Evolutionary conservation across 1,139 yeast genomes (phyloP), one percentile per base, ranked within the genome.

Genomic region (Insectozyma bohioensis): DNA sequence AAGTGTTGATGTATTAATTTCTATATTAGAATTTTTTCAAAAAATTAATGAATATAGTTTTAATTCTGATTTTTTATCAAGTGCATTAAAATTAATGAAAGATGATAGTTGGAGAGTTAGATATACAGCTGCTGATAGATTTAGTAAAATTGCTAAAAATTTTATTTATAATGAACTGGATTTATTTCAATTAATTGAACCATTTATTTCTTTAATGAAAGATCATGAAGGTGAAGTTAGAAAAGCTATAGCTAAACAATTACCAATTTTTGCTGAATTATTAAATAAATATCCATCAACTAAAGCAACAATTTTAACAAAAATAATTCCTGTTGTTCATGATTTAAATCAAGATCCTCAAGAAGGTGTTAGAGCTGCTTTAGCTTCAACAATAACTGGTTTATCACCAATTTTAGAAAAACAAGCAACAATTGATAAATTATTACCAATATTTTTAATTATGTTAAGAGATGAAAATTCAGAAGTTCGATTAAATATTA

Each of bases 71-170:
- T 68, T 83, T 41, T 69, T 83, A 43, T 67, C 71, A 33, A 72
- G 77, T 40, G 55, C 60, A 41, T 71, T 83, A 42, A 78, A 79
- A 45, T 72, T 94, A 46, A 81, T 86, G 42, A 75, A 72, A 45
- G 98, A 94, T 63, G 90, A 87, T 61, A 85, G 95, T 51, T 94
- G 99, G 99, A 82, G 98, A 59, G 97, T 94, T 36, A 78, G 98
- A 52, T 94, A 92, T 63, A 88, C 95, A 78, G 95, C 95, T 17
- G 97, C 97, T 17, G 97, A 90, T 56, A 75, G 88, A 51, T 90
- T 87, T 54, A 85, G 81, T 48, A 70, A 72, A 44, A 75, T 94
- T 41, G 87, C 95, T 4, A 54, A 64, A 17, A 80, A 80, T 46
- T 82, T 90, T 52, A 71, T 72, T 47, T 61, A 66, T 36, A 69